Conservation (phyloP, 2,329 filamentous ascomycete species). For the Cyphellophora europaea region DNA sequence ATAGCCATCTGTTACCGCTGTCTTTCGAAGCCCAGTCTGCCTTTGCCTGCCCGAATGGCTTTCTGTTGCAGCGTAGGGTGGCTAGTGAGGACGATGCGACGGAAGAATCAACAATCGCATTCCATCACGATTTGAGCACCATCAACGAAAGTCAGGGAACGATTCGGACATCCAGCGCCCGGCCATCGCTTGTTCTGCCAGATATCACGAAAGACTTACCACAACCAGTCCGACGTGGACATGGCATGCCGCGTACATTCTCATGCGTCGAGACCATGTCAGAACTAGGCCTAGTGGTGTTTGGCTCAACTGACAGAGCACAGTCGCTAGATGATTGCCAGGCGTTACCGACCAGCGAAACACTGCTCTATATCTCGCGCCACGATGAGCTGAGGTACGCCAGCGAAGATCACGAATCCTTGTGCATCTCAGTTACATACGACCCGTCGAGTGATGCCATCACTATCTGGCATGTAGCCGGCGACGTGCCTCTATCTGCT, state of each 20-base stretch:
- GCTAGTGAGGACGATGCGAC: slow-evolving; percentile 21
- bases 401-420: slow-evolving; percentile 1
- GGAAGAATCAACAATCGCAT: slow-evolving; percentile 38
- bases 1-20: slow-evolving; percentile 81
- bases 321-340: slow-evolving; percentile 12
- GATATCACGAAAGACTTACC: slow-evolving; percentile 21
- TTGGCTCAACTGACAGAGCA: slow-evolving; percentile 12
- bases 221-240: neutral
- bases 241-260: slow-evolving; percentile 15
- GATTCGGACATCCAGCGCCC: slow-evolving; percentile 28
- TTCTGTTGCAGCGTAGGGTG: slow-evolving; percentile 77
- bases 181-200: slow-evolving; percentile 39
- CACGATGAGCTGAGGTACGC: slow-evolving; percentile 5
- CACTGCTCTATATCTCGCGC: slow-evolving; percentile 14
- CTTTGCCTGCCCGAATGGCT: slow-evolving; percentile 69
- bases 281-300: slow-evolving; percentile 17
- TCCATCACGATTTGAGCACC: slow-evolving; percentile 15
- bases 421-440: neutral
- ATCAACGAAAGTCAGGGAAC: slow-evolving; percentile 24
- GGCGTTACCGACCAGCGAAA: slow-evolving; percentile 12
- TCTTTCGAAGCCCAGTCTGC: slow-evolving; percentile 89
- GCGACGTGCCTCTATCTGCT: slow-evolving; percentile 32
- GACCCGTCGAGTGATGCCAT: slow-evolving; percentile 10
- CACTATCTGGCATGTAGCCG: slow-evolving; percentile 17
- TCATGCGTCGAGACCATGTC: slow-evolving; percentile 17